Base-by-base conservation (phyloP, 1,284 basidiomycete species). In the Ceratobasidium sp. region DNA sequence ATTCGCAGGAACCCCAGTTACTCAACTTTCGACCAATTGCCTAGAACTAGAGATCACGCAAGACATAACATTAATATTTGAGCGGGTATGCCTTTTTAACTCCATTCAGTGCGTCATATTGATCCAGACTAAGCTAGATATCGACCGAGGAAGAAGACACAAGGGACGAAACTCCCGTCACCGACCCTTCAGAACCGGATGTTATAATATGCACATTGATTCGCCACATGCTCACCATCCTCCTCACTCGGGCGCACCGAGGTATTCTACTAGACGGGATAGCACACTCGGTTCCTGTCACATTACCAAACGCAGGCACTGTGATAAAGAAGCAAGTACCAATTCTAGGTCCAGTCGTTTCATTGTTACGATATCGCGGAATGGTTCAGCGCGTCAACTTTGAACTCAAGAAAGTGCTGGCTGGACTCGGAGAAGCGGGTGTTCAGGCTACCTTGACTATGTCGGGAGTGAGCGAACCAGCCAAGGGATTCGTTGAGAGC, bases 1-100 rank as follows among this genome's bases (percentile, higher is more conserved):
- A 72, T 85, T 80, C 72, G 82, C 92, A 9, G 89, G 90, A 12
- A 91, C 89, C 1, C 89, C 89, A 3, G 88, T 89, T 46, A 89
- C 89, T 12, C 85, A 87, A 34, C 91, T 93, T 3, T 89, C 90
- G 1, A 91, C 93, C 77, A 84, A 90, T 41, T 81, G 92, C 34
- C 88, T 93, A 30, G 85, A 87, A 41, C 85, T 93, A 62, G 90
- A 92, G 74, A 88, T 88, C 23, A 88, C 90, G 21, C 87, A 89
- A 72, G 86, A 82, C 21, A 84, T 85, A 18, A 88, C 91, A 71
- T 81, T 93, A 23, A 84, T 83, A 28, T 90, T 93, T 76, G 89
- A 91, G 77, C 78, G 91, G 73, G 89, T 90, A 78, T 75, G 84
- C 23, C 53, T 26, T 79, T 73, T 23, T 14, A 5, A 14, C 16